phyloP scores from a whole-genome alignment of 495 filamentous ascomycete genomes.

The Cercophora samala region DNA sequence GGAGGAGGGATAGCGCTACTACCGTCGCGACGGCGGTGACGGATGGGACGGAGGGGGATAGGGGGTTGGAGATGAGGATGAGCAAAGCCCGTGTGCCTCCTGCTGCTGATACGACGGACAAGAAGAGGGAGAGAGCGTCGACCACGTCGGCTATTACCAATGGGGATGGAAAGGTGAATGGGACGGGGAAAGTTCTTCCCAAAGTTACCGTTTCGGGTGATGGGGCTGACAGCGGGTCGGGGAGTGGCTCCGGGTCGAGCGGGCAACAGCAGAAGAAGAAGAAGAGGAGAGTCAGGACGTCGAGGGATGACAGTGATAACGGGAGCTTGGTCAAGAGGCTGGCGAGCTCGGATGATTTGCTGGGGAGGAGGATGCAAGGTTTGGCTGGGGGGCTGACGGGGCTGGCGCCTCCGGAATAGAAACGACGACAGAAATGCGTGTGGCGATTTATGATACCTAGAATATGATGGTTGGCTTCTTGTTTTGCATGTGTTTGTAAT shows the following conservation, averaged over 20 bases:
- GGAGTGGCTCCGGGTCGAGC: background rate
- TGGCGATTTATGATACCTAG: background rate
- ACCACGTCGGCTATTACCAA: conserved; percentile 4
- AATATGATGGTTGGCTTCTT: background rate
- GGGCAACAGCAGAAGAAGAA: background rate
- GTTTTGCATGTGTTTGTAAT: background rate
- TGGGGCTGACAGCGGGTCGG: background rate
- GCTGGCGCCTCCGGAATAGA: conserved; percentile 36
- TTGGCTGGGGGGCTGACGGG: conserved; percentile 77
- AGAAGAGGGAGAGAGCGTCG: background rate
- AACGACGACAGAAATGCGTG: too few relatives aligned
- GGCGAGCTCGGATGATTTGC: conserved; percentile 77
- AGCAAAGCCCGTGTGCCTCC: conserved; percentile 27
- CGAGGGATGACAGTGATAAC: conserved; percentile 15
- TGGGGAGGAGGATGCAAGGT: conserved; percentile 81
- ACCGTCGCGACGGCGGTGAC: background rate
- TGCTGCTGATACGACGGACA: background rate
- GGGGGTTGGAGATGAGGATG: conserved; percentile 69
- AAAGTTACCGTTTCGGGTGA: background rate
- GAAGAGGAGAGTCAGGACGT: conserved; percentile 9
- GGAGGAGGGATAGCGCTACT: background rate
- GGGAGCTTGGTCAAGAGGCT: conserved; percentile 62
- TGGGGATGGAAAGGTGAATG: conserved; percentile 9
- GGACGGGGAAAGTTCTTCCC: background rate
- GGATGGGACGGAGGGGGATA: conserved; percentile 16